Conservation (phyloP, 306 rosid species). For the Malus sieversii region DNA sequence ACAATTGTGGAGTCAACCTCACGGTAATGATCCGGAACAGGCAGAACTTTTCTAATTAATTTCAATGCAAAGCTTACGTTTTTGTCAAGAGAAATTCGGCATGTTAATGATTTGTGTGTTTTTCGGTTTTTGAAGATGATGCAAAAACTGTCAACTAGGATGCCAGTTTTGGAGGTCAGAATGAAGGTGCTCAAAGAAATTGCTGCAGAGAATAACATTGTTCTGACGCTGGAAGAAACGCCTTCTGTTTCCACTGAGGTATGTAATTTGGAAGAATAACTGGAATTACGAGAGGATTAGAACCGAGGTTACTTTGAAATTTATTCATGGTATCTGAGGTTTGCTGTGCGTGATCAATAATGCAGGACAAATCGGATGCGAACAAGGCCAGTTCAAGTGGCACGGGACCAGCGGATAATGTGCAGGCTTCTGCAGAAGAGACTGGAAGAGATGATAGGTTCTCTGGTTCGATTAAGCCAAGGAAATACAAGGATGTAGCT, state of each 20-base stretch:
- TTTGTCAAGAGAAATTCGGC: background rate
- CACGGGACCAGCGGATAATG: constrained; percentile 16
- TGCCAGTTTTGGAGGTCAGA: constrained; percentile 61
- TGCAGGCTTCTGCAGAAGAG: constrained; percentile 25
- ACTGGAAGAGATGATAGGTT: constrained; percentile 29
- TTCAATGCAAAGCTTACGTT: too few species aligned
- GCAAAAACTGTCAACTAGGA: constrained; percentile 62
- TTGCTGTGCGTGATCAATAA: constrained; percentile 4
- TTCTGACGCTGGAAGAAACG: constrained; percentile 48
- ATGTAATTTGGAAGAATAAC: background rate
- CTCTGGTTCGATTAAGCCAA: constrained; percentile 37
- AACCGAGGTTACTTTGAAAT: background rate
- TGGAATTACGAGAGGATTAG: background rate
- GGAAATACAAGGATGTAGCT: constrained; percentile 66
- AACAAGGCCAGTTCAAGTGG: constrained; percentile 23
- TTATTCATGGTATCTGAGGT: constrained; percentile 7
- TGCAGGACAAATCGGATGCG: constrained; percentile 38
- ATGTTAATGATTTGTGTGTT: background rate
- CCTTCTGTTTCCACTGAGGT: constrained; percentile 42
- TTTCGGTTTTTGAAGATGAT: constrained; percentile 40
- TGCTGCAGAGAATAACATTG: constrained; percentile 54
- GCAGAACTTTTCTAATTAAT: background rate
- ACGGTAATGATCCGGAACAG: constrained; percentile 22
- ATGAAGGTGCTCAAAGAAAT: constrained; percentile 64
- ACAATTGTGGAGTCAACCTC: constrained; percentile 59